phyloP scores from a whole-genome alignment of 768 basidiomycete species.

The Gloeophyllum trabeum region DNA sequence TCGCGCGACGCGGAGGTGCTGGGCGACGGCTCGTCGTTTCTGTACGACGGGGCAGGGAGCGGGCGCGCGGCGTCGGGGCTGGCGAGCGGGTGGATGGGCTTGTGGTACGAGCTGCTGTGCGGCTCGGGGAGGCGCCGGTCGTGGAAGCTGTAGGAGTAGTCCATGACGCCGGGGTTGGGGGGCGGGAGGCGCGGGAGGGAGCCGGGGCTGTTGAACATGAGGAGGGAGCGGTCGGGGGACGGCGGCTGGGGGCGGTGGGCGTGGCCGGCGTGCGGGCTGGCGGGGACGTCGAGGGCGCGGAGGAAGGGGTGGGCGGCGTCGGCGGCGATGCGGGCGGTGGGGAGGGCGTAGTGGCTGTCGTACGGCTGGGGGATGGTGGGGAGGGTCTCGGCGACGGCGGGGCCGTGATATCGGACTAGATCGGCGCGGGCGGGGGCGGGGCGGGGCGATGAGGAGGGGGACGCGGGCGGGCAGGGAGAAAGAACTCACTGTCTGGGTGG shows the following conservation, averaged over 20 bases:
- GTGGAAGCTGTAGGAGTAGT: background rate
- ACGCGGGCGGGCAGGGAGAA: background rate
- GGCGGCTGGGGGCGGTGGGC: background rate
- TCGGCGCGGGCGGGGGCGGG: slow-evolving; percentile 26
- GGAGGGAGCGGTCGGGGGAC: background rate
- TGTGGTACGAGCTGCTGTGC: background rate
- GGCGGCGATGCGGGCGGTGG: background rate
- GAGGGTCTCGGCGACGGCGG: background rate
- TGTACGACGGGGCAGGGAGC: slow-evolving; percentile 4
- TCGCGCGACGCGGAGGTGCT: slow-evolving; percentile 11
- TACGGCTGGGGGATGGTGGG: background rate
- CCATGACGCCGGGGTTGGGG: background rate
- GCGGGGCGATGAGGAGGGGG: slow-evolving; percentile 2
- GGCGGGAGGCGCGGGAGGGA: background rate
- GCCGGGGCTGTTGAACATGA: background rate
- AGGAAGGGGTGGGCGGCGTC: background rate
- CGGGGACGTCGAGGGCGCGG: background rate
- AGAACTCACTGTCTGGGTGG: slow-evolving; percentile 17
- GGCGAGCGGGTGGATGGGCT: slow-evolving; percentile 2
- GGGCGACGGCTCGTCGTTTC: slow-evolving; percentile 13
- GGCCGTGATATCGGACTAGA: slow-evolving; percentile 59
- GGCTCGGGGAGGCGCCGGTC: background rate
- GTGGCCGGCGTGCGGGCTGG: background rate
- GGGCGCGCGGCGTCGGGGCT: slow-evolving; percentile 10
- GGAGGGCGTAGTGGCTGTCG: too few species aligned